Evolutionary conservation across 2,329 filamentous ascomycete genomes (phyloP).

Genomic region (Pseudofabraea citricarpa): DNA sequence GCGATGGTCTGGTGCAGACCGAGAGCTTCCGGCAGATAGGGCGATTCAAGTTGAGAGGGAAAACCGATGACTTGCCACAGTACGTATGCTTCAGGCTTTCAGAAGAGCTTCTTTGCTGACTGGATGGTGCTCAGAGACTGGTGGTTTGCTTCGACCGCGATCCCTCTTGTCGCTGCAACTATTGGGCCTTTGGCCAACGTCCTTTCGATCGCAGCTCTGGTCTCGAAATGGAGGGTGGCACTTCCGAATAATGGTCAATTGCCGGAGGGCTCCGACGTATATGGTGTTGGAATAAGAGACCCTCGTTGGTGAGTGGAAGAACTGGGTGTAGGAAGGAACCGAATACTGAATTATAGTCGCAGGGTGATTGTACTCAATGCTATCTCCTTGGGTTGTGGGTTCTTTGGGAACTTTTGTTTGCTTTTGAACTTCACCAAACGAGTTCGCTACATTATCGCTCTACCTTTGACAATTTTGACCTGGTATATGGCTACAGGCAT

Average conservation of each 20-base stretch:
- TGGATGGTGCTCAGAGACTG: constrained; percentile 23
- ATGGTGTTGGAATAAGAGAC: constrained; percentile 50
- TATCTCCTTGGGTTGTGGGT: constrained; percentile 57
- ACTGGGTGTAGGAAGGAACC: too few species aligned
- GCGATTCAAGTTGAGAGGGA: constrained; percentile 25
- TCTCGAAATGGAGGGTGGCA: constrained; percentile 55
- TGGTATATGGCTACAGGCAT: constrained; percentile 61
- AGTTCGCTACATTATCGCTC: constrained; percentile 61
- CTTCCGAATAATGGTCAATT: constrained; percentile 40
- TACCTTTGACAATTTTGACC: constrained; percentile 62
- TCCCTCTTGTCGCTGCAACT: constrained; percentile 61
- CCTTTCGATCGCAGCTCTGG: constrained; percentile 61
- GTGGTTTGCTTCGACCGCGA: constrained; percentile 36
- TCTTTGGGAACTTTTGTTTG: constrained; percentile 62
- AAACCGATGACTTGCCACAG: constrained; percentile 29
- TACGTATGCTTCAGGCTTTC: constrained; percentile 4
- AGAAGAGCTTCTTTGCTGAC: not conserved
- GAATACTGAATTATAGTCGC: not conserved
- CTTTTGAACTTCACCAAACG: constrained; percentile 65
- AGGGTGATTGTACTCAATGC: constrained; percentile 60
- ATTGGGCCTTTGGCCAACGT: constrained; percentile 69
- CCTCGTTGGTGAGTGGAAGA: constrained; percentile 55
- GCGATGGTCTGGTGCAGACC: too few species aligned
- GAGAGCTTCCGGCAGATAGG: too few species aligned
- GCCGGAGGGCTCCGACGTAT: constrained; percentile 39